These are phyloP conservation scores for Pachysandra terminalis DNA, from an alignment of 164 flowering plant species.

Conservation along the genomic window DNA sequence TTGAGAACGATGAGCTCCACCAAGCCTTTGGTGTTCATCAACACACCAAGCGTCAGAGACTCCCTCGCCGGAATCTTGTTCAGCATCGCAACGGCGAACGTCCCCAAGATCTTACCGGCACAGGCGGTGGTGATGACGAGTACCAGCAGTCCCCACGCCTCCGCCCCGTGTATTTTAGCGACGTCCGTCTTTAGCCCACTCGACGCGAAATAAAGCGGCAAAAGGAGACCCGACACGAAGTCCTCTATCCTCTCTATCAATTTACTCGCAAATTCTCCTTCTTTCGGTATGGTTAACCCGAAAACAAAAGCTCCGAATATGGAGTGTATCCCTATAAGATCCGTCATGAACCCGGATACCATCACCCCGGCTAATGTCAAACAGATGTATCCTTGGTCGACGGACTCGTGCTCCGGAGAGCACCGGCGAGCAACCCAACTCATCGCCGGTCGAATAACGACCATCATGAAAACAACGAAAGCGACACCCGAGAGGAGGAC, in stretches of 20 bases:
- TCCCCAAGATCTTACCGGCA: slow-evolving; percentile 31
- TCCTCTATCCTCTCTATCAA: slow-evolving; percentile 36
- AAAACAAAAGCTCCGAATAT: slow-evolving; percentile 41
- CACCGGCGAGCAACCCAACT: slow-evolving; percentile 35
- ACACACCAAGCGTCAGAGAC: too few species aligned
- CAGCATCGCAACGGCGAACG: slow-evolving; percentile 27
- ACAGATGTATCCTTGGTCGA: slow-evolving; percentile 45
- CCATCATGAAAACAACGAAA: slow-evolving; percentile 44
- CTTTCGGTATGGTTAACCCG: slow-evolving; percentile 34
- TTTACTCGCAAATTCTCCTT: slow-evolving; percentile 22
- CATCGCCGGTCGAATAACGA: slow-evolving; percentile 38
- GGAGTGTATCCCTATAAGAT: slow-evolving; percentile 33
- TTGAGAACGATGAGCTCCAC: too few species aligned
- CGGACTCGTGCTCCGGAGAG: slow-evolving; percentile 29
- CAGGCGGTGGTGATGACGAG: slow-evolving; percentile 29
- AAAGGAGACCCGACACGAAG: slow-evolving; percentile 30
- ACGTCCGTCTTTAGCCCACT: slow-evolving; percentile 39
- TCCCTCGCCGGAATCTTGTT: too few species aligned
- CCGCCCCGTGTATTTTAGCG: slow-evolving; percentile 17
- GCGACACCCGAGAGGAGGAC: slow-evolving; percentile 42
- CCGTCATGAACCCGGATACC: slow-evolving; percentile 33
- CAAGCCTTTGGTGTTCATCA: too few species aligned
- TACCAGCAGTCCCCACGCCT: slow-evolving; percentile 34
- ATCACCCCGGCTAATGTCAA: slow-evolving; percentile 30
- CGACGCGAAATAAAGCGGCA: slow-evolving; percentile 37